Percentiles rank a stretch among this genome's conserved stretches.
Evolutionary conservation across 345 rosid genomes (phyloP).

Genomic region (Ailanthus altissimus): DNA sequence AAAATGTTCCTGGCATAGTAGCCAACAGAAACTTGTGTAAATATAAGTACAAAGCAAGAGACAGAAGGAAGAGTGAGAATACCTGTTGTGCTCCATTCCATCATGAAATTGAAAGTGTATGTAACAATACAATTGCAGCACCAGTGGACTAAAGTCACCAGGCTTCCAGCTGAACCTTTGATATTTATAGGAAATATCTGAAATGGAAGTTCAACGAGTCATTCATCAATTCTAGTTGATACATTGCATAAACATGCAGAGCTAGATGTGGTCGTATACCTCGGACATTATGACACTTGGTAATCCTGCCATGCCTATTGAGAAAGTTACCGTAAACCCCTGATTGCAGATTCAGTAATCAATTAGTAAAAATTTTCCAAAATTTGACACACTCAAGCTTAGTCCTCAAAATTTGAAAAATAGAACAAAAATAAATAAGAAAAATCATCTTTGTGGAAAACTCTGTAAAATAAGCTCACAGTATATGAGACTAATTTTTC

Average conservation of each 20-base stretch:
- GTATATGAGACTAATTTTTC: no score
- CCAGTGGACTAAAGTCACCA: conserved; percentile 47
- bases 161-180: conserved; percentile 59
- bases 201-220: background rate
- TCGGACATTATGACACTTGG: conserved; percentile 37
- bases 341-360: background rate
- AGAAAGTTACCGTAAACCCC: conserved; percentile 14
- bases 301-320: conserved; percentile 25
- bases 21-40: background rate
- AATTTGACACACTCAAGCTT: no score
- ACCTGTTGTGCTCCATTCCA: conserved; percentile 56
- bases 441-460: no score
- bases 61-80: background rate
- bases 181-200: conserved; percentile 62
- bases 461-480: no score
- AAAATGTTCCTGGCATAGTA: conserved; percentile 50
- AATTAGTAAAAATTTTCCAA: background rate
- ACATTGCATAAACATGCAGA: background rate
- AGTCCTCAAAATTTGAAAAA: no score
- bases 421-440: no score
- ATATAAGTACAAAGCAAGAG: background rate
- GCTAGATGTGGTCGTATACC: conserved; percentile 16
- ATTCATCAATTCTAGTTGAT: no score
- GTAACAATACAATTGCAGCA: conserved; percentile 44
- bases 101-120: conserved; percentile 51